A percentile compares a stretch with the other conserved stretches of the same genome.
Evolutionary conservation across 164 flowering plant species (phyloP).

Genomic region (Nelumbo lutea): DNA sequence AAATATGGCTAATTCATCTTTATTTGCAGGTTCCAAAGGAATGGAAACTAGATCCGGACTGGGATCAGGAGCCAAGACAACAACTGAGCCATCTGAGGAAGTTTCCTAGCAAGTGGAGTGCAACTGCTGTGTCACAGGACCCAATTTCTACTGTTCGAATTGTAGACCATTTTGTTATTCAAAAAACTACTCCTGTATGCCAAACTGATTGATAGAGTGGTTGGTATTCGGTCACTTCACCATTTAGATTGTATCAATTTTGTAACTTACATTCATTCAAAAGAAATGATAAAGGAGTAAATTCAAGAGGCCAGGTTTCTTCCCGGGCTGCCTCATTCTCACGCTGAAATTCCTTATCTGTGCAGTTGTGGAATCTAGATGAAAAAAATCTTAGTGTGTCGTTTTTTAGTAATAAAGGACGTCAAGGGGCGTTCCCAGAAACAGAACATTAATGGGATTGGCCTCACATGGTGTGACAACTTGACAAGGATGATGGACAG

Average conservation of each 20-base stretch:
- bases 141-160: conserved; percentile 70
- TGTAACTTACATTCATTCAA: conserved; percentile 13
- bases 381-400: too few relatives aligned
- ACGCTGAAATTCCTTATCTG: too few relatives aligned
- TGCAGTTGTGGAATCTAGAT: too few relatives aligned
- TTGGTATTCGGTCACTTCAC: conserved; percentile 22
- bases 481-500: too few relatives aligned
- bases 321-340: too few relatives aligned
- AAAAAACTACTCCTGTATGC: conserved; percentile 21
- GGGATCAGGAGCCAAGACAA: conserved; percentile 67
- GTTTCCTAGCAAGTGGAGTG: conserved; percentile 91
- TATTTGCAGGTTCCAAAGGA: conserved; percentile 85
- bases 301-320: not conserved
- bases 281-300: not conserved
- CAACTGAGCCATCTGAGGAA: conserved; percentile 55
- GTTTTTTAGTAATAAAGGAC: too few relatives aligned
- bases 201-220: conserved; percentile 17
- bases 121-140: conserved; percentile 62
- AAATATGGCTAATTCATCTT: conserved; percentile 1
- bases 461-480: too few relatives aligned
- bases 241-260: not conserved
- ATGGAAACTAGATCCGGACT: conserved; percentile 88
- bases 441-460: too few relatives aligned
- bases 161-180: conserved; percentile 81
- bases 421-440: too few relatives aligned